These are phyloP conservation scores for Tricholoma sp. DNA, from an alignment of 768 basidiomycete species.

Conservation along the genomic window DNA sequence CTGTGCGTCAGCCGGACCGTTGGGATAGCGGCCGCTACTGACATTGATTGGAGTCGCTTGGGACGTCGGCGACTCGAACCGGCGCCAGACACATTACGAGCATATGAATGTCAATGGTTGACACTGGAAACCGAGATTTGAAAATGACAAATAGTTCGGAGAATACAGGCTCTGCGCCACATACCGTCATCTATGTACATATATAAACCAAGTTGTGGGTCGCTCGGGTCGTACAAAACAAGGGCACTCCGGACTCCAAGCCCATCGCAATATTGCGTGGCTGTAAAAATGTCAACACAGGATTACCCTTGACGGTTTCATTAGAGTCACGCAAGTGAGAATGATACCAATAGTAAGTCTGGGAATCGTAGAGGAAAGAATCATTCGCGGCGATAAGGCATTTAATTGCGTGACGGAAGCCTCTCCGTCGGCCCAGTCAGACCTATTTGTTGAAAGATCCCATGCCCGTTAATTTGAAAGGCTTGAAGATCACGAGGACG, in stretches of 20 bases:
- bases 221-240: slow-evolving; percentile 31
- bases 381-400: slow-evolving; percentile 16
- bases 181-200: slow-evolving; percentile 13
- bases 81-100: neutral
- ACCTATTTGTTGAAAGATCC: neutral
- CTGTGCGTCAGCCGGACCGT: slow-evolving; percentile 23
- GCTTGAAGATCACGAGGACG: too few species aligned
- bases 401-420: slow-evolving; percentile 23
- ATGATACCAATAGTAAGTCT: slow-evolving; percentile 20
- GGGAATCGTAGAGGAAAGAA: slow-evolving; percentile 29
- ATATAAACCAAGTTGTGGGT: slow-evolving; percentile 27
- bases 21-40: slow-evolving; percentile 31
- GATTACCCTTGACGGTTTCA: slow-evolving; percentile 12
- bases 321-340: slow-evolving; percentile 17
- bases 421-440: slow-evolving; percentile 8
- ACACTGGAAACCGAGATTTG: slow-evolving; percentile 17
- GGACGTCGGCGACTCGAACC: neutral
- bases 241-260: slow-evolving; percentile 31
- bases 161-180: neutral
- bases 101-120: slow-evolving; percentile 30
- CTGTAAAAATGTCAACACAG: slow-evolving; percentile 12
- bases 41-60: slow-evolving; percentile 29
- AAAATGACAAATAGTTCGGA: neutral
- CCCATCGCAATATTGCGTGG: slow-evolving; percentile 45
- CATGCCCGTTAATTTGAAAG: too few species aligned